Conservation (phyloP, 2,329 filamentous ascomycete species). For the Mycosphaerelloides madeirae region DNA sequence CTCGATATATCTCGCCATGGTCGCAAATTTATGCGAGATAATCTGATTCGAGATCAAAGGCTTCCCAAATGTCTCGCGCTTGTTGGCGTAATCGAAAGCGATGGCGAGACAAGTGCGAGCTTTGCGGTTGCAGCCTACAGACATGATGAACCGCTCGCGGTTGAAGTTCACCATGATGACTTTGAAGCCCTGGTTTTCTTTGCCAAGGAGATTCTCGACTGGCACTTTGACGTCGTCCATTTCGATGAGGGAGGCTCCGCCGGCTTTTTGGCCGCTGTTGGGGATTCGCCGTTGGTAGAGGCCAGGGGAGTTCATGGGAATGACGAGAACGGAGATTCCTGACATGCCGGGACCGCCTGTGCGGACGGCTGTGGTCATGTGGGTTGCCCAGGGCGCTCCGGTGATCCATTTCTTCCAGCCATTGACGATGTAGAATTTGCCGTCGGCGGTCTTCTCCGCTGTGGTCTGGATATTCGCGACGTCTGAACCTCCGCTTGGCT, state of each 20-base stretch:
- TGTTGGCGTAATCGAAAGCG: conserved; percentile 30
- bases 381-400: conserved; percentile 40
- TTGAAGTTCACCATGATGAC: conserved; percentile 59
- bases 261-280: conserved; percentile 64
- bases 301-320: conserved; percentile 49
- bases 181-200: conserved; percentile 53
- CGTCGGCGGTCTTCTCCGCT: conserved; percentile 42
- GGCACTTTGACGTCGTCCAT: conserved; percentile 55
- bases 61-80: conserved; percentile 33
- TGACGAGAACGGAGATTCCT: conserved; percentile 56
- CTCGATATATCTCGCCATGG: conserved; percentile 30
- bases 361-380: conserved; percentile 53
- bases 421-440: conserved; percentile 57
- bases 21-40: conserved; percentile 31
- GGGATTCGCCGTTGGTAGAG: conserved; percentile 52
- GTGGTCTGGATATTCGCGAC: conserved; percentile 61
- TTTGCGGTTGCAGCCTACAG: conserved; percentile 54
- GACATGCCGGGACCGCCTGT: conserved; percentile 51
- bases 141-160: conserved; percentile 55
- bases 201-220: conserved; percentile 49
- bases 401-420: conserved; percentile 60
- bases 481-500: conserved; percentile 59
- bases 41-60: conserved; percentile 32
- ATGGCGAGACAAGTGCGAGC: conserved; percentile 36
- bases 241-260: conserved; percentile 48